Evolutionary conservation across 352 stramenopile species (phyloP).

Genomic region (Elongisporangium prolatum): DNA sequence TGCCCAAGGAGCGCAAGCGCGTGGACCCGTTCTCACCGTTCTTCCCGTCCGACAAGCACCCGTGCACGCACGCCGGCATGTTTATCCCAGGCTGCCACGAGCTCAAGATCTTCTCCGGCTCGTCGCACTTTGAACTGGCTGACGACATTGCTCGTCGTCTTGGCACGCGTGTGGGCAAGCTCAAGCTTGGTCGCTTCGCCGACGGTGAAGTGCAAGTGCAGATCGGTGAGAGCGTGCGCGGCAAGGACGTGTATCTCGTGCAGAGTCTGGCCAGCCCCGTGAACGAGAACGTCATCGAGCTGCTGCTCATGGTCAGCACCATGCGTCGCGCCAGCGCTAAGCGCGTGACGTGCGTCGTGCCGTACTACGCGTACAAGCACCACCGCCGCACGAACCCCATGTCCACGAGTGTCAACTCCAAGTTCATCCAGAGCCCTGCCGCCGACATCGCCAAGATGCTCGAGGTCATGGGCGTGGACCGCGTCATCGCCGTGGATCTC

Average conservation of each 20-base stretch:
- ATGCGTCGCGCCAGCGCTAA: conserved; percentile 92
- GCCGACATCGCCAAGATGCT: conserved; percentile 91
- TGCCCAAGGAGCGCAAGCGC: conserved; percentile 83
- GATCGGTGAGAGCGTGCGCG: conserved; percentile 89
- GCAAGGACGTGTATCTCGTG: conserved; percentile 94
- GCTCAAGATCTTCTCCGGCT: conserved; percentile 92
- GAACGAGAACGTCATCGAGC: conserved; percentile 94
- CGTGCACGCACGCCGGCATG: conserved; percentile 87
- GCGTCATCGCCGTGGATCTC: conserved; percentile 91
- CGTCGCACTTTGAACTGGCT: conserved; percentile 87
- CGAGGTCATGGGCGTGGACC: conserved; percentile 92
- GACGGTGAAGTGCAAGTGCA: conserved; percentile 92
- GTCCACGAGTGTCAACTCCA: conserved; percentile 88
- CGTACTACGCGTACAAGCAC: conserved; percentile 93
- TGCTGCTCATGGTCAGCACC: conserved; percentile 93
- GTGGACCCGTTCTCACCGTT: conserved; percentile 87
- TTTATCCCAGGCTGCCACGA: conserved; percentile 91
- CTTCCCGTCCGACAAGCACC: conserved; percentile 88
- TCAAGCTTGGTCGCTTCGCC: conserved; percentile 88
- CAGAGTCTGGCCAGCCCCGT: conserved; percentile 90
- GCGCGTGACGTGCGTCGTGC: conserved; percentile 92
- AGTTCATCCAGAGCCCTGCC: conserved; percentile 88
- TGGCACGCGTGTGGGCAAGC: conserved; percentile 82
- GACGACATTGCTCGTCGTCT: conserved; percentile 87
- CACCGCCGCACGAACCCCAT: conserved; percentile 83